phyloP scores from a whole-genome alignment of 2,329 filamentous ascomycete genomes.

The Didymella arachidicola region DNA sequence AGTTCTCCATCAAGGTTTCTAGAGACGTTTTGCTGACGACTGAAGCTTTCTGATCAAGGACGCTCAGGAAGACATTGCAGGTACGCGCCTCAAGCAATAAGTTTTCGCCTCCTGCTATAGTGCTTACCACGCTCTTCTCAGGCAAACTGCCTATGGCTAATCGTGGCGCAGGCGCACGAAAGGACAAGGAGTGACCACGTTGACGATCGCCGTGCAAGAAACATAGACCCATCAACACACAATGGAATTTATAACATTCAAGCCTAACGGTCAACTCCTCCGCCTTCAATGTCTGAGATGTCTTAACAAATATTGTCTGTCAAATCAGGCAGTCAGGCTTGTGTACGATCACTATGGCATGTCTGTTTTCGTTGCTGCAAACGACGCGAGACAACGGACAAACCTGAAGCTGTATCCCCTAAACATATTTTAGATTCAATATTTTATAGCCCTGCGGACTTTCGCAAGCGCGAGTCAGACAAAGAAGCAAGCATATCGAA shows the following conservation, averaged over 20 bases:
- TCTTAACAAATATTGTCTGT: neutral
- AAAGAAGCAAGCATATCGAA: neutral
- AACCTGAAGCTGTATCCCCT: neutral
- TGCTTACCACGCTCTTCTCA: conserved; percentile 34
- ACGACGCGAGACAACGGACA: neutral
- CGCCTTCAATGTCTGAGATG: neutral
- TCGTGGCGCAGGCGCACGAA: conserved; percentile 27
- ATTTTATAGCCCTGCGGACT: neutral
- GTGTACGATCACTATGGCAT: neutral
- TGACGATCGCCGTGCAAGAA: neutral
- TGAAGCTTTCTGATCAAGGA: conserved; percentile 85
- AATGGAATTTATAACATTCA: neutral
- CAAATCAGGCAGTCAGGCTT: neutral
- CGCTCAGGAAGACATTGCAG: conserved; percentile 80
- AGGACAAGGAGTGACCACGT: conserved; percentile 11
- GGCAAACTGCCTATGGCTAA: conserved; percentile 35
- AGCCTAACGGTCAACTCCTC: neutral
- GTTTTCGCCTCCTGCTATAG: conserved; percentile 2
- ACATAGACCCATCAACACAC: neutral
- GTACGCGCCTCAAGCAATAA: conserved; percentile 74
- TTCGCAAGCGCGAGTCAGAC: neutral
- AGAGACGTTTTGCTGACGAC: conserved; percentile 18
- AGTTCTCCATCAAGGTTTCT: conserved; percentile 53
- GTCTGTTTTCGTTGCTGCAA: neutral
- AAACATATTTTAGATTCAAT: neutral